Base-by-base conservation (phyloP, 2,329 filamentous ascomycete genomes). In the Pseudopyricularia cyperi region DNA sequence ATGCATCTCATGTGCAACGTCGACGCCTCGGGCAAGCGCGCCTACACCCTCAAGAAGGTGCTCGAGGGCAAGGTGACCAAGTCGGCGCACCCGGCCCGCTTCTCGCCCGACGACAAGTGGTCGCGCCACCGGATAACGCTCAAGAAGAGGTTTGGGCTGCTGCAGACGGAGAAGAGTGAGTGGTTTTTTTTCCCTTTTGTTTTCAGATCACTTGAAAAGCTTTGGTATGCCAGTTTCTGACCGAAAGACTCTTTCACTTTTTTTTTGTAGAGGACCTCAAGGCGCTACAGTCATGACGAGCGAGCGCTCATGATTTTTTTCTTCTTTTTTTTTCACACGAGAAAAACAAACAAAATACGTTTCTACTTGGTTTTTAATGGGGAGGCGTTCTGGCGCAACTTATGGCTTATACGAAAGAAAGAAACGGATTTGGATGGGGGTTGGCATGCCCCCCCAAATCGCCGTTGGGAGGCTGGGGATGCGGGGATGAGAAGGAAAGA, bases 51-150 rank as follows among this genome's bases (percentile, higher is more conserved):
- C 59, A 91, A 96, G 74, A 96, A 97, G 75, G 80, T 94, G 60
- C 74, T 78, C 62, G 76, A 82, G 61, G 85, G 86, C 65, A 81
- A 89, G 66, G 88, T 96, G 64, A 95, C 91, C 68, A 95, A 95
- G 77, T 93, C 87, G 52, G 93, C 93, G 53, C 91, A 97, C 73
- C 91, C 93, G 47, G 93, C 93, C 44, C 80, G 93, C 60, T 98
- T 97, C 77, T 95, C 89, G 47, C 93, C 93, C 57, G 93, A 98
- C 72, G 93, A 98, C 77, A 95, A 96, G 77, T 97, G 94, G 79
- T 95, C 89, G 64, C 87, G 89, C 66, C 91, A 97, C 73, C 83
- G 93, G 61, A 89, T 97, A 49, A 94, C 89, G 19, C 77, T 97
- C 63, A 95, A 96, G 83, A 89, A 87, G 75, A 80, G 93, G 64